These are phyloP conservation scores for Graphiopsis chlorocephala DNA, from an alignment of 2,329 filamentous ascomycete genomes.

Conservation along the genomic window DNA sequence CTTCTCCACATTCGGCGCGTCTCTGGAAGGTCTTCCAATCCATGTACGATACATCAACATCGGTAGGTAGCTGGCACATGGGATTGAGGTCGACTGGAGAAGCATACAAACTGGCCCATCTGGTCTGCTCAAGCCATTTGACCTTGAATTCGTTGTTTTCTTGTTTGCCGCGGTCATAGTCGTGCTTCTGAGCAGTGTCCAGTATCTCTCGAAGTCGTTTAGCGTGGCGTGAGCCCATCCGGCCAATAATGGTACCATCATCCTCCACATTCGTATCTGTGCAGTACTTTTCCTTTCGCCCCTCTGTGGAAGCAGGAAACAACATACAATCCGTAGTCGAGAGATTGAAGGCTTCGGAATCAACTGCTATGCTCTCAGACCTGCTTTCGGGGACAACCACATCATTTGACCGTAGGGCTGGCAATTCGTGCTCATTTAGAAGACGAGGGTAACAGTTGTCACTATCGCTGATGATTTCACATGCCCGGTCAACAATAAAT, in stretches of 20 bases:
- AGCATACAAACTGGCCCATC: background rate
- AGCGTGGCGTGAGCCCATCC: background rate
- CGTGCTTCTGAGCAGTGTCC: background rate
- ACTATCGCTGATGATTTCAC: background rate
- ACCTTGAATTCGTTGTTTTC: background rate
- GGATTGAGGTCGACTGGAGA: background rate
- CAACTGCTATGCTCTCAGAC: background rate
- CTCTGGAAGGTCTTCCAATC: background rate
- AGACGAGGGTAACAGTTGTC: too few relatives aligned
- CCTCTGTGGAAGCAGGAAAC: background rate
- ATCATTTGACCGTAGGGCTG: background rate
- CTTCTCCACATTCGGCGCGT: background rate
- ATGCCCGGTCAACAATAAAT: background rate
- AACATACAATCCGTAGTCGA: background rate
- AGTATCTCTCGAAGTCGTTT: background rate
- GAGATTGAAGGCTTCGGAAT: background rate
- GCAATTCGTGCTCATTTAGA: background rate
- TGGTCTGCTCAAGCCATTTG: background rate
- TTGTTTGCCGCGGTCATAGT: background rate
- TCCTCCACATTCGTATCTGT: background rate
- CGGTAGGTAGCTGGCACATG: background rate
- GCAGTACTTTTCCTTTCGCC: background rate
- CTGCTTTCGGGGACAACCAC: background rate
- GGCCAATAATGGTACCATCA: background rate
- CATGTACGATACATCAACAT: conserved; percentile 10